Evolutionary conservation across 768 basidiomycete genomes (phyloP).

Genomic region (Mycena floridula): DNA sequence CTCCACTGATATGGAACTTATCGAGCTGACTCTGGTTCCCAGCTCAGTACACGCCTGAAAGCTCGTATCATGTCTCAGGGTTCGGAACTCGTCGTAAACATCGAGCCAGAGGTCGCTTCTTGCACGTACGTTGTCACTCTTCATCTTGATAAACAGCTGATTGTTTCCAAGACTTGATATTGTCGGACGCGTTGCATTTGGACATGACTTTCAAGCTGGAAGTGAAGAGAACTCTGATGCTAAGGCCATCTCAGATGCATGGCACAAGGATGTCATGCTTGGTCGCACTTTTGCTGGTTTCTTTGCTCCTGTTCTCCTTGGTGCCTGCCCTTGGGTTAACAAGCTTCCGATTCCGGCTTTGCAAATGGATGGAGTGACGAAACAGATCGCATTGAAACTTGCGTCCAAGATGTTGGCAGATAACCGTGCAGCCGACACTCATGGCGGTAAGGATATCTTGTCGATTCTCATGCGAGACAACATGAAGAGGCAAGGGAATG

Average conservation of each 20-base stretch:
- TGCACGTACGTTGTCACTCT: conserved; percentile 6
- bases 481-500: no score
- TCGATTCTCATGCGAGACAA: conserved; percentile 16
- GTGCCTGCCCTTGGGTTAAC: conserved; percentile 20
- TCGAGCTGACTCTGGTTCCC: no score
- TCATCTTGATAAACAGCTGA: neutral
- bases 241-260: conserved; percentile 17
- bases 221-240: conserved; percentile 13
- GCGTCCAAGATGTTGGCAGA: conserved; percentile 16
- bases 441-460: conserved; percentile 18
- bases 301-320: conserved; percentile 21
- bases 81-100: no score
- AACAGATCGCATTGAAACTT: conserved; percentile 16
- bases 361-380: conserved; percentile 18
- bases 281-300: conserved; percentile 15
- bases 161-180: conserved; percentile 18
- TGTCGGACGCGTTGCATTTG: conserved; percentile 30
- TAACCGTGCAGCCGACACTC: conserved; percentile 6
- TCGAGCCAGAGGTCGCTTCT: no score
- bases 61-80: no score
- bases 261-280: conserved; percentile 14
- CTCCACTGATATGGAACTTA: no score
- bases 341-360: conserved; percentile 16
- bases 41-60: no score
- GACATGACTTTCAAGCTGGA: conserved; percentile 30